Conservation (phyloP, 1,284 basidiomycete species). For the Ganoderma multipileum region DNA sequence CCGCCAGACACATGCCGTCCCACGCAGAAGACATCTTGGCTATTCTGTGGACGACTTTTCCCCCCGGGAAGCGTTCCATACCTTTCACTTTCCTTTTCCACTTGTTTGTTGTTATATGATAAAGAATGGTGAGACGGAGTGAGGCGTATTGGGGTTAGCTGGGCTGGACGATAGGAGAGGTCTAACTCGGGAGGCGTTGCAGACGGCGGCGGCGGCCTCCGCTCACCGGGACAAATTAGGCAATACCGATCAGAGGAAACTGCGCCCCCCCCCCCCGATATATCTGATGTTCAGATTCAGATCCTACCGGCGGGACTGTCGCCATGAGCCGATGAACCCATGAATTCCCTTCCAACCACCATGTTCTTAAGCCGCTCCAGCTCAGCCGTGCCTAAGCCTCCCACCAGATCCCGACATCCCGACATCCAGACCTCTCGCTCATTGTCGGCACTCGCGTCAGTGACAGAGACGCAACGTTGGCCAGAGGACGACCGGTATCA, state of each 20-base stretch:
- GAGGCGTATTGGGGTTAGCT: neutral
- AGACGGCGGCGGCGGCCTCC: neutral
- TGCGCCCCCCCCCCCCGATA: neutral
- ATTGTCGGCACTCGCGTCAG: no score
- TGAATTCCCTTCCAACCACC: neutral
- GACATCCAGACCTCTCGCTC: no score
- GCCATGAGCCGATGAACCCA: neutral
- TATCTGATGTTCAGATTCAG: constrained; percentile 7
- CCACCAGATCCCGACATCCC: constrained; percentile 1
- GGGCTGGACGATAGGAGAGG: neutral
- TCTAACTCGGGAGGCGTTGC: neutral
- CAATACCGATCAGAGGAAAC: neutral
- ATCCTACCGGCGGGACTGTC: neutral
- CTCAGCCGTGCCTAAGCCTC: neutral
- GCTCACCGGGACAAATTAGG: neutral
- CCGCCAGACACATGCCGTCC: constrained; percentile 18
- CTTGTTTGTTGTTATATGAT: neutral
- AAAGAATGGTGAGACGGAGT: neutral
- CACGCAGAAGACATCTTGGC: neutral
- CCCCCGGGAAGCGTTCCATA: neutral
- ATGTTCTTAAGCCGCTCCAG: neutral
- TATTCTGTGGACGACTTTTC: neutral
- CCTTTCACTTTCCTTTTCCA: neutral
- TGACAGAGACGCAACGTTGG: neutral
- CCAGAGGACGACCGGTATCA: neutral